These are phyloP conservation scores for Penicillium italicum DNA, from an alignment of 2,329 filamentous ascomycete species.

Conservation along the genomic window DNA sequence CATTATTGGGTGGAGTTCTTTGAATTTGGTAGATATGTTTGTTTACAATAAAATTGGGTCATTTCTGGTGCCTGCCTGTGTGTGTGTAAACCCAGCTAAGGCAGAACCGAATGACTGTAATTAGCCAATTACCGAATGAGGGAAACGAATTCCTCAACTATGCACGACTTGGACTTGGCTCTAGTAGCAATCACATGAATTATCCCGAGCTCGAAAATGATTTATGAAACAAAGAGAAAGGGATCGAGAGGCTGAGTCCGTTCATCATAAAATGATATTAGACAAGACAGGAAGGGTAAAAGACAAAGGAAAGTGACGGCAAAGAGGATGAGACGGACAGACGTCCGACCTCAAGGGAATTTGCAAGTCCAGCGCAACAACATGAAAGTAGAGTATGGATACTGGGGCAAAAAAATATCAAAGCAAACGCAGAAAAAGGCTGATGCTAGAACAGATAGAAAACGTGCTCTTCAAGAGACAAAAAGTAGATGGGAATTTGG, in stretches of 20 bases:
- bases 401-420: constrained; percentile 12
- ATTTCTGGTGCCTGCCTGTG: neutral
- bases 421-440: constrained; percentile 21
- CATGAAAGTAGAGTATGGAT: constrained; percentile 20
- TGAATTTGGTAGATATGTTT: neutral
- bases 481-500: constrained; percentile 22
- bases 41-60: neutral
- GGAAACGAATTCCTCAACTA: neutral
- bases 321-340: neutral
- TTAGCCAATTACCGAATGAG: neutral
- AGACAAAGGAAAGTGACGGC: constrained; percentile 10
- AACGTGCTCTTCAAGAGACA: constrained; percentile 27
- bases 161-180: neutral
- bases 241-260: constrained; percentile 22
- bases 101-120: neutral
- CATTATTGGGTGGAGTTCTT: constrained; percentile 1
- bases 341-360: neutral
- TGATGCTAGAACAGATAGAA: constrained; percentile 27
- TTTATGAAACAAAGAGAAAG: constrained; percentile 20
- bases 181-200: constrained; percentile 9
- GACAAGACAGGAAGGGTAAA: constrained; percentile 19
- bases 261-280: constrained; percentile 27
- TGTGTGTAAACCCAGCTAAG: too few species aligned
- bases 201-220: constrained; percentile 15
- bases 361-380: constrained; percentile 1